These are phyloP conservation scores for Pythium myriotylum DNA, from an alignment of 352 stramenopile genomes.

Conservation along the genomic window DNA sequence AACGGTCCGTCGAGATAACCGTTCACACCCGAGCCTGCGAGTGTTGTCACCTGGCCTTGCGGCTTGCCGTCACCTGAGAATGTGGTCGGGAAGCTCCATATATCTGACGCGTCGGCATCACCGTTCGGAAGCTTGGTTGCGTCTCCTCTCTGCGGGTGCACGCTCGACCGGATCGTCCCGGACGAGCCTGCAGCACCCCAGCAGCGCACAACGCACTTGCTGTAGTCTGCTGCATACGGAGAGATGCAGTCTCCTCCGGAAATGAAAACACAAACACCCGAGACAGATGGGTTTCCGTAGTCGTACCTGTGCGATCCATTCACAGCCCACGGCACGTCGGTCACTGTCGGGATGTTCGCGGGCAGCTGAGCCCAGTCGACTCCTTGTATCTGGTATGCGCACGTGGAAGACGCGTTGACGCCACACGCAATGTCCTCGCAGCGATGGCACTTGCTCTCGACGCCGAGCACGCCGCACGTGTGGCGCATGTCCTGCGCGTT, in stretches of 20 bases:
- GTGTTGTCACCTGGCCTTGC: slow-evolving; percentile 90
- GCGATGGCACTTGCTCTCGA: slow-evolving; percentile 93
- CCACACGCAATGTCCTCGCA: slow-evolving; percentile 91
- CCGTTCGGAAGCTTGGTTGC: slow-evolving; percentile 21
- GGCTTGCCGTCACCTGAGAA: slow-evolving; percentile 58
- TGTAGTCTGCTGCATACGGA: slow-evolving; percentile 85
- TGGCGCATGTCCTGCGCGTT: slow-evolving; percentile 94
- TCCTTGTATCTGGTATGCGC: slow-evolving; percentile 93
- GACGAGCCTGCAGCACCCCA: slow-evolving; percentile 75
- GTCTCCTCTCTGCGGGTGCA: slow-evolving; percentile 43
- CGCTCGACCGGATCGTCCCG: slow-evolving; percentile 33
- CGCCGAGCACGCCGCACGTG: slow-evolving; percentile 83
- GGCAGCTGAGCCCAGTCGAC: slow-evolving; percentile 64
- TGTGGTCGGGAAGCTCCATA: slow-evolving; percentile 57
- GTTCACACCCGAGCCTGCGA: slow-evolving; percentile 80
- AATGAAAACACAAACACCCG: slow-evolving; percentile 91
- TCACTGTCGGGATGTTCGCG: slow-evolving; percentile 92
- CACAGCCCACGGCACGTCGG: slow-evolving; percentile 93
- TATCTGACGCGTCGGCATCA: slow-evolving; percentile 58
- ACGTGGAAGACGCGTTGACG: slow-evolving; percentile 39
- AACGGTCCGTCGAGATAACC: slow-evolving; percentile 82
- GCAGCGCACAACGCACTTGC: slow-evolving; percentile 87
- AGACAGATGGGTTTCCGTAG: slow-evolving; percentile 68
- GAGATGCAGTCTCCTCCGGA: slow-evolving; percentile 83
- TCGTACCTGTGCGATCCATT: slow-evolving; percentile 91